Evolutionary conservation across 768 basidiomycete species (phyloP).

Genomic region (Hericium erinaceus): DNA sequence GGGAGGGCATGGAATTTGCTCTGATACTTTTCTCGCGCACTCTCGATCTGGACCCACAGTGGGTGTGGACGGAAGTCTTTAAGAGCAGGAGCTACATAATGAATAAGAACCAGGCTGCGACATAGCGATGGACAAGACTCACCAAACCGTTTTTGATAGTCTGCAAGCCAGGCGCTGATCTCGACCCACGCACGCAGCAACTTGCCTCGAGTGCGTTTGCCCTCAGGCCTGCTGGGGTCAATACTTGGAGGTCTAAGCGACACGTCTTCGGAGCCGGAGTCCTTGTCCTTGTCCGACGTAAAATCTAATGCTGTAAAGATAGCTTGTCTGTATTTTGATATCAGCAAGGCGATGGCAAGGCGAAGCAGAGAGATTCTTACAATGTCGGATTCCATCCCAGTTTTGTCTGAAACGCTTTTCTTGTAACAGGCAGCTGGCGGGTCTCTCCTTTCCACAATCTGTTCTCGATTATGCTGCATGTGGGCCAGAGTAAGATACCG

Average conservation of each 20-base stretch:
- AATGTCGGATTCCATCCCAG: slow-evolving; percentile 55
- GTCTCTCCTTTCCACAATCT: slow-evolving; percentile 64
- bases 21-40: slow-evolving; percentile 64
- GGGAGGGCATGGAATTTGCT: slow-evolving; percentile 66
- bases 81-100: slow-evolving; percentile 33
- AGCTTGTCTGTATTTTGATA: slow-evolving; percentile 21
- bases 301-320: slow-evolving; percentile 38
- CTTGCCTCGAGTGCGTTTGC: slow-evolving; percentile 44
- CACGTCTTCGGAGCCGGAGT: slow-evolving; percentile 25
- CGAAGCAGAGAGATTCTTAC: slow-evolving; percentile 29
- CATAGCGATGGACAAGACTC: slow-evolving; percentile 13
- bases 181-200: slow-evolving; percentile 80
- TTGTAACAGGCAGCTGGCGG: slow-evolving; percentile 43
- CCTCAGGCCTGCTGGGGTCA: slow-evolving; percentile 34
- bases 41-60: slow-evolving; percentile 44
- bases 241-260: slow-evolving; percentile 48
- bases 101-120: not conserved
- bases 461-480: slow-evolving; percentile 60
- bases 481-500: slow-evolving; percentile 1
- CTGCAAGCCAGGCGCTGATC: slow-evolving; percentile 52
- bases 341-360: not conserved
- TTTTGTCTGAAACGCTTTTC: slow-evolving; percentile 49
- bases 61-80: slow-evolving; percentile 33
- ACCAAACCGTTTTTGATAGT: slow-evolving; percentile 45
- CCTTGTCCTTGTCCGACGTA: slow-evolving; percentile 14